Percentiles rank a stretch among this genome's conserved stretches.
phyloP scores from a whole-genome alignment of 1,139 yeast species.

The Suhomyces bribrorum region DNA sequence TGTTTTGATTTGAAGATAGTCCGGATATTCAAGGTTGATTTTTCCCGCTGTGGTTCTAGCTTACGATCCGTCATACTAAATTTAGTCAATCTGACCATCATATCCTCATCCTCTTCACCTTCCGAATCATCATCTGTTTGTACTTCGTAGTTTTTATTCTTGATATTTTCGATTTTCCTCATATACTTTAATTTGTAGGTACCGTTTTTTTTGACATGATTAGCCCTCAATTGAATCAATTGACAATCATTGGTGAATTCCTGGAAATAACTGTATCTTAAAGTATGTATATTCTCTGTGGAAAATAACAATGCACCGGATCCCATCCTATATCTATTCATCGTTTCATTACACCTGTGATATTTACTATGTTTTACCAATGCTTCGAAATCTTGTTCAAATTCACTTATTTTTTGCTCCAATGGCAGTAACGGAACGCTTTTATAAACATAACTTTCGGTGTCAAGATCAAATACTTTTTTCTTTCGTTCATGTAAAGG shows the following conservation, averaged over 20 bases:
- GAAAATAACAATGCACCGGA: conserved; percentile 20
- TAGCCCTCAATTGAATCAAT: conserved; percentile 13
- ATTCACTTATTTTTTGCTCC: conserved; percentile 21
- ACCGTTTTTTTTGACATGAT: conserved; percentile 11
- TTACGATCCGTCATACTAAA: conserved; percentile 7
- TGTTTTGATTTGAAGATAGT: conserved; percentile 23
- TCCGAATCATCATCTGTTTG: conserved; percentile 11
- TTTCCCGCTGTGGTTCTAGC: not conserved
- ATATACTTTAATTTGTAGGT: conserved; percentile 21
- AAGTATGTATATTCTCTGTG: conserved; percentile 21
- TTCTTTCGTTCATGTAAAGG: conserved; percentile 14
- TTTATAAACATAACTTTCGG: conserved; percentile 16
- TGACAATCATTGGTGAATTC: conserved; percentile 18
- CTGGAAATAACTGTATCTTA: conserved; percentile 31
- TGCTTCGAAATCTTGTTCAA: conserved; percentile 17
- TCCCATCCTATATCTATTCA: conserved; percentile 20
- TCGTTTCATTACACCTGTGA: conserved; percentile 19
- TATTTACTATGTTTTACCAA: conserved; percentile 15
- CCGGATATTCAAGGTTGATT: conserved; percentile 4
- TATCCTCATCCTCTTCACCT: conserved; percentile 13
- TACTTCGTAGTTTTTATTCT: conserved; percentile 2
- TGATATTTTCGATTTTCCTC: conserved; percentile 17
- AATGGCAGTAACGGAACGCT: conserved; percentile 13
- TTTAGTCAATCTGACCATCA: conserved; percentile 8
- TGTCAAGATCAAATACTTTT: conserved; percentile 19